phyloP scores from a whole-genome alignment of 2,329 filamentous ascomycete genomes.

The Hirsutella thompsonii region DNA sequence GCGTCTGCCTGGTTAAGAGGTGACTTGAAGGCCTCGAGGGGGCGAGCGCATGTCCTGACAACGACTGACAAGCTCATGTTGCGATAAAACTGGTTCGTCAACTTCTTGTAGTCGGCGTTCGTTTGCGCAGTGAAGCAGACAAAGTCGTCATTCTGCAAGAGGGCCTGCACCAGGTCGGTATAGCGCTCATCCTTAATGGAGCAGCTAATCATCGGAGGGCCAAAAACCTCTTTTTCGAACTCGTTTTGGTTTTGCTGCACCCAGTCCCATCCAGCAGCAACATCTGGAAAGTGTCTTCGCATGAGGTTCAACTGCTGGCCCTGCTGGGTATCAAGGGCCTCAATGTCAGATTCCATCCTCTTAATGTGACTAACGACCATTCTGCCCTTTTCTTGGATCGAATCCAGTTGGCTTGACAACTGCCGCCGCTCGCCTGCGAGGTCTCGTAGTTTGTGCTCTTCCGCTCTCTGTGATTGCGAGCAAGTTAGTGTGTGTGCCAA shows the following conservation, averaged over 20 bases:
- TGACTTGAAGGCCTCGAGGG: conserved; percentile 40
- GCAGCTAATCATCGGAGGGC: conserved; percentile 69
- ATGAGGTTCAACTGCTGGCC: conserved; percentile 64
- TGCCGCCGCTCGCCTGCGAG: conserved; percentile 29
- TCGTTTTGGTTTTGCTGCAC: conserved; percentile 54
- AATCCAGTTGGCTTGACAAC: conserved; percentile 23
- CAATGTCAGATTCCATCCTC: conserved; percentile 33
- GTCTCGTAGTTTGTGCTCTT: conserved; percentile 44
- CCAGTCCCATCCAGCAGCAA: conserved; percentile 67
- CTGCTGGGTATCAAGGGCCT: conserved; percentile 55
- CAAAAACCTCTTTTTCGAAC: conserved; percentile 68
- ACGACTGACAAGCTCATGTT: conserved; percentile 57
- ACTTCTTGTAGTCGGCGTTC: conserved; percentile 57
- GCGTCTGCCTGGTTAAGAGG: conserved; percentile 45
- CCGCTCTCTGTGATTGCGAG: conserved; percentile 35
- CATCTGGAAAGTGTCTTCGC: conserved; percentile 45
- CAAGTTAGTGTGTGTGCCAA: conserved; percentile 10
- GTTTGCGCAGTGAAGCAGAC: conserved; percentile 67
- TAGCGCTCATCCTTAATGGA: conserved; percentile 62
- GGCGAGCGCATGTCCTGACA: conserved; percentile 48
- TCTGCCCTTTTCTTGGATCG: conserved; percentile 27
- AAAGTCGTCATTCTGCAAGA: conserved; percentile 39
- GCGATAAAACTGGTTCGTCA: conserved; percentile 53
- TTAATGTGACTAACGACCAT: conserved; percentile 24
- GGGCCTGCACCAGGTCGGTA: conserved; percentile 39